Conservation (phyloP, 129 eudicot species). For the Arctium lappa region DNA sequence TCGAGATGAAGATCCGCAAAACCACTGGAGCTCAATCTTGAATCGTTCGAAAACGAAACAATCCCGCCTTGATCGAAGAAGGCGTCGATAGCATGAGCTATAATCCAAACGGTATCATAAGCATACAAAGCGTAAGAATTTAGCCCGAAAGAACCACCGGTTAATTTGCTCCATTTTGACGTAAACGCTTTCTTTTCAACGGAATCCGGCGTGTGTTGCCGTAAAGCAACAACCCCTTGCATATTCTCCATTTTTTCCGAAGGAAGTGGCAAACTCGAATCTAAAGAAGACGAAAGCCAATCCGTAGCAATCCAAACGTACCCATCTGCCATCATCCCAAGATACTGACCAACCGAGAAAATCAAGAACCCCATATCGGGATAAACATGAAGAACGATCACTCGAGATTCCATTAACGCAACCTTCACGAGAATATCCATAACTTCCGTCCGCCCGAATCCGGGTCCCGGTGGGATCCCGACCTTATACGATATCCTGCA, state of each 20-base stretch:
- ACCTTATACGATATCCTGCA: constrained; percentile 63
- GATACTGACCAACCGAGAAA: constrained; percentile 63
- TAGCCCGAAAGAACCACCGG: constrained; percentile 56
- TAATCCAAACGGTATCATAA: constrained; percentile 75
- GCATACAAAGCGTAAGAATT: constrained; percentile 77
- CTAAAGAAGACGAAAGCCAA: constrained; percentile 81
- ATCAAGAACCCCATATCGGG: constrained; percentile 62
- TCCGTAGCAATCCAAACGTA: constrained; percentile 94
- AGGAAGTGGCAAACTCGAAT: constrained; percentile 45
- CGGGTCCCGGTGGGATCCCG: constrained; percentile 62
- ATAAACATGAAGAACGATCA: constrained; percentile 79
- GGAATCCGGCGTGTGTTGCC: constrained; percentile 69
- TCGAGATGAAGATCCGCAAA: constrained; percentile 70
- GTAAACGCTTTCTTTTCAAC: constrained; percentile 44
- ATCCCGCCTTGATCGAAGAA: constrained; percentile 66
- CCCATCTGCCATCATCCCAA: constrained; percentile 90
- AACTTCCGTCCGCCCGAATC: constrained; percentile 49
- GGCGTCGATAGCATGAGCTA: constrained; percentile 84
- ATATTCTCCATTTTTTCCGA: constrained; percentile 47
- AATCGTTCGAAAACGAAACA: constrained; percentile 72
- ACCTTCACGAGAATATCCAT: constrained; percentile 83
- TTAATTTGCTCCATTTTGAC: constrained; percentile 49
- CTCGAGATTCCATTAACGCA: constrained; percentile 73
- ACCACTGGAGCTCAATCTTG: constrained; percentile 37
- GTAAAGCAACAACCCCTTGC: constrained; percentile 87